Base-by-base conservation (phyloP, 331 rosid species). In the Quercus phellos region DNA sequence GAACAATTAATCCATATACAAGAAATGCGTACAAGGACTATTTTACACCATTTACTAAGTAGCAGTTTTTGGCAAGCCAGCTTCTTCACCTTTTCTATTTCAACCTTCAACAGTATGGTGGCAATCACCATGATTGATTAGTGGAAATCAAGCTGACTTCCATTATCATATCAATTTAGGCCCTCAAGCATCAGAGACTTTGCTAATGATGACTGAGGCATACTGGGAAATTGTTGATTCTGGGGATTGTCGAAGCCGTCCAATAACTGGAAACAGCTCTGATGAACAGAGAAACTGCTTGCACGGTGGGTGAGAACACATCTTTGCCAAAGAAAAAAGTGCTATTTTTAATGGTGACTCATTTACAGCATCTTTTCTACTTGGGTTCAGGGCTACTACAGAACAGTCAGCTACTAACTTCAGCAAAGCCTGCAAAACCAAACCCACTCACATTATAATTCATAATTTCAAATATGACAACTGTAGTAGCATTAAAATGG, bases 291-390 rank as follows among this genome's bases (percentile, higher is more conserved):
- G 88, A 87, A 92, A 89, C 58, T 90, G 90, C 64, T 89, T 85
- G 84, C 99, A 95, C 16, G 88, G 91, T 26, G 81, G 83, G 79
- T 92, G 94, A 4, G 96, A 83, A 74, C 99, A 95, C 99, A 95
- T 92, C 88, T 95, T 95, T 68, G 97, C 90, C 70, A 95, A 80
- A 26, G 98, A 89, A 79, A 92, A 91, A 26, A 95, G 85, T 35
- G 99, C 98, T 78, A 94, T 94, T 83, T 94, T 92, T 18, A 92
- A 85, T 27, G 99, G 98, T 56, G 97, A 95, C 83, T 95, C 99
- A 2, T 73, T 90, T 54, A 79, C 83, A 29, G 91, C 83, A 55
- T 92, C 94, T 51, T 83, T 94, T 86, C 87, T 87, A 54, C 89
- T 74, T 8, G 97, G 96, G 53, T 81, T 92, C 78, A 92, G 70